These are phyloP conservation scores for Amanita molliuscula DNA, from an alignment of 768 basidiomycete species.

Conservation along the genomic window DNA sequence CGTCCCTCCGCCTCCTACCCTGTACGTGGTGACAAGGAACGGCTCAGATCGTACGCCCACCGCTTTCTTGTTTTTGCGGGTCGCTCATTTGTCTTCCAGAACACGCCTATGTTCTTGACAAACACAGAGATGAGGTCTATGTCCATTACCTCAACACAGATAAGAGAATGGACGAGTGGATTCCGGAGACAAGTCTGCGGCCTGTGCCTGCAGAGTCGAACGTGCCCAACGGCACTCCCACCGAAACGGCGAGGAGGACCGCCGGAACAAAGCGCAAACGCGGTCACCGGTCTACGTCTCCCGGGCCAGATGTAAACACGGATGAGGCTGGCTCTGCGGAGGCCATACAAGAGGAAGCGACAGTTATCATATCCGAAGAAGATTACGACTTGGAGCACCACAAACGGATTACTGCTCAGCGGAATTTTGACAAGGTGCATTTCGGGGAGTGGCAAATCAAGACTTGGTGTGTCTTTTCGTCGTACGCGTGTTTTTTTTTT, in stretches of 20 bases:
- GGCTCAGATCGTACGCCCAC: slow-evolving; percentile 19
- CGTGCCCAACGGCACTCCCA: slow-evolving; percentile 16
- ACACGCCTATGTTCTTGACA: slow-evolving; percentile 43
- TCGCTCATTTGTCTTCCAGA: slow-evolving; percentile 18
- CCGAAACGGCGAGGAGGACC: slow-evolving; percentile 3
- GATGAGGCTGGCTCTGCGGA: slow-evolving; percentile 7
- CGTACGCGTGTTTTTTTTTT: not conserved
- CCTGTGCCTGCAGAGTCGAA: slow-evolving; percentile 20
- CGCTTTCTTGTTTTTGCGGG: slow-evolving; percentile 5
- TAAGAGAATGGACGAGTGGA: slow-evolving; percentile 71
- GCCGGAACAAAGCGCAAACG: slow-evolving; percentile 10
- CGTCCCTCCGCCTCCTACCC: slow-evolving; percentile 14
- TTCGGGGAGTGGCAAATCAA: slow-evolving; percentile 83
- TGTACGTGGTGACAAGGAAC: slow-evolving; percentile 24
- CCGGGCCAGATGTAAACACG: slow-evolving; percentile 1
- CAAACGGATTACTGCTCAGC: slow-evolving; percentile 53
- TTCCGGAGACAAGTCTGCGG: slow-evolving; percentile 29
- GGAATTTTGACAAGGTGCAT: slow-evolving; percentile 82
- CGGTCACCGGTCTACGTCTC: slow-evolving; percentile 4
- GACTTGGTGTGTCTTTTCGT: slow-evolving; percentile 54
- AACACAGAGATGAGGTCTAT: slow-evolving; percentile 41
- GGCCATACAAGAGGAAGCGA: slow-evolving; percentile 18
- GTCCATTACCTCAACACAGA: slow-evolving; percentile 68
- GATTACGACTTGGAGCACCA: slow-evolving; percentile 56
- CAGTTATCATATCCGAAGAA: slow-evolving; percentile 46